Percentiles rank a stretch among this genome's conserved stretches.
Evolutionary conservation across 805 yeast species (phyloP).

Genomic region (Zygotorulaspora florentina): DNA sequence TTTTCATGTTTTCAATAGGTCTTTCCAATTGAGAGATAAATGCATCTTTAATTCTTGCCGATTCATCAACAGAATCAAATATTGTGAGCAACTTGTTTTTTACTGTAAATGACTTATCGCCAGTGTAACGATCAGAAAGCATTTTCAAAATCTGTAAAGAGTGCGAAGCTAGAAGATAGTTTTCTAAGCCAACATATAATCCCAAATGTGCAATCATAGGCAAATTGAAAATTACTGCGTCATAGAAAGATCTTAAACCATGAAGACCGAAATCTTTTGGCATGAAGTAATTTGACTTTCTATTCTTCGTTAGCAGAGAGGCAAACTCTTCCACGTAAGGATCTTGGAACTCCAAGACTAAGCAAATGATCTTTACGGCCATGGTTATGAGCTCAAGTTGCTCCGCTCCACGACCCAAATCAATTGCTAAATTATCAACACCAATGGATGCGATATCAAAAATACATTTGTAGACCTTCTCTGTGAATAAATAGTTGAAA

Average conservation of each 20-base stretch:
- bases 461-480: conserved; percentile 50
- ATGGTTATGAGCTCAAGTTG: conserved; percentile 34
- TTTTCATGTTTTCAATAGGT: conserved; percentile 38
- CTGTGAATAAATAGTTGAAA: conserved; percentile 59
- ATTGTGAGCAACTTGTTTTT: conserved; percentile 64
- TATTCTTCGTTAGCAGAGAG: conserved; percentile 34
- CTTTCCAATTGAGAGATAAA: conserved; percentile 64
- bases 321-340: conserved; percentile 47
- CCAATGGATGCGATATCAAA: conserved; percentile 58
- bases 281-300: conserved; percentile 22
- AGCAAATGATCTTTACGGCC: conserved; percentile 45
- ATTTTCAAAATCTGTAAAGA: conserved; percentile 51
- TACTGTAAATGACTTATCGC: conserved; percentile 38
- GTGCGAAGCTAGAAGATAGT: conserved; percentile 46
- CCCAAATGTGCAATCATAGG: conserved; percentile 71
- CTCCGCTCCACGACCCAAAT: conserved; percentile 25
- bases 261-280: conserved; percentile 46
- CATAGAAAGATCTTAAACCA: conserved; percentile 62
- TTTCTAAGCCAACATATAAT: conserved; percentile 61
- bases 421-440: conserved; percentile 44
- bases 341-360: conserved; percentile 50
- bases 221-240: conserved; percentile 66
- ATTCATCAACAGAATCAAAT: conserved; percentile 73
- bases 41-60: conserved; percentile 65
- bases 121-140: conserved; percentile 39